Evolutionary conservation across 495 filamentous ascomycete genomes (phyloP).

Genomic region (Letharia columbiana): DNA sequence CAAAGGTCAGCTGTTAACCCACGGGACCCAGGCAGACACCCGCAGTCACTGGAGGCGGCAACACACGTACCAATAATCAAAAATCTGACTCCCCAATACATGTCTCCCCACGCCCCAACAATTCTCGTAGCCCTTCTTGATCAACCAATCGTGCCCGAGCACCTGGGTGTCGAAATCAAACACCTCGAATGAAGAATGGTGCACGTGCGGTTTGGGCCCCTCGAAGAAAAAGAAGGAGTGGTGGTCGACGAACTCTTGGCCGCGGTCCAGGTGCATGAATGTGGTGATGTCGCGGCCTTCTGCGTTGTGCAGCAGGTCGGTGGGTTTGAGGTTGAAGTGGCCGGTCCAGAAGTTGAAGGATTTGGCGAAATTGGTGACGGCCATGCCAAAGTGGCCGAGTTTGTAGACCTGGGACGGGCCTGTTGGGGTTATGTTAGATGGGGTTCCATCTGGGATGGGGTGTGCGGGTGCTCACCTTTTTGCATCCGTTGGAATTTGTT

Average conservation of each 20-base stretch:
- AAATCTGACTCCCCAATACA: slow-evolving; percentile 54
- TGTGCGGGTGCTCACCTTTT: slow-evolving; percentile 14
- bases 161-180: slow-evolving; percentile 69
- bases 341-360: slow-evolving; percentile 53
- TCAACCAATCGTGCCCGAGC: slow-evolving; percentile 64
- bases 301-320: slow-evolving; percentile 24
- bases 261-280: slow-evolving; percentile 60
- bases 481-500: slow-evolving; percentile 7
- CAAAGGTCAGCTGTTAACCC: not conserved
- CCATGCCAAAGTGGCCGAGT: slow-evolving; percentile 64
- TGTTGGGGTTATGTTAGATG: slow-evolving; percentile 29
- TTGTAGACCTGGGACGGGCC: slow-evolving; percentile 66
- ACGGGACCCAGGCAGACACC: no score
- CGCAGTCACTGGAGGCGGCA: not conserved
- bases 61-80: slow-evolving; percentile 57
- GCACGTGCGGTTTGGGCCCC: slow-evolving; percentile 51
- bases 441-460: slow-evolving; percentile 3
- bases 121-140: slow-evolving; percentile 51
- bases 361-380: slow-evolving; percentile 50
- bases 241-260: slow-evolving; percentile 54
- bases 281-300: slow-evolving; percentile 38
- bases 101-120: slow-evolving; percentile 70
- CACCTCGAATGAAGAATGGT: slow-evolving; percentile 67
- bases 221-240: slow-evolving; percentile 62
- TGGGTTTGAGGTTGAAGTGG: slow-evolving; percentile 59